phyloP scores from a whole-genome alignment of 805 yeast species.

The Barnettozyma sp. region DNA sequence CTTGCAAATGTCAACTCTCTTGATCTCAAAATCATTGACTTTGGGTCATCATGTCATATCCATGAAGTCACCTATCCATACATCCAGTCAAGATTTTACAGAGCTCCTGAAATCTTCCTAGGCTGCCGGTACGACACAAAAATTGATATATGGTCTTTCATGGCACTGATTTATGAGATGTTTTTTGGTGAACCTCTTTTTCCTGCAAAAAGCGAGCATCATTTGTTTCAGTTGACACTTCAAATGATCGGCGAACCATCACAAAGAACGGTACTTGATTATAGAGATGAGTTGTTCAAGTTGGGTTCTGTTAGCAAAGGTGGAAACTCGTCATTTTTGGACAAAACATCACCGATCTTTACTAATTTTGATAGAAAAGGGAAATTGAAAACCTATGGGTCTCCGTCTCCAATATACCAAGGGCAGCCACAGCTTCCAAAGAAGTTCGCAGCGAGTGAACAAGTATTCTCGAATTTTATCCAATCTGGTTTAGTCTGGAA shows the following conservation, averaged over 20 bases:
- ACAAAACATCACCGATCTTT: conserved; percentile 31
- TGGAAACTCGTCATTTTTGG: conserved; percentile 13
- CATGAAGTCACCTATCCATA: conserved; percentile 71
- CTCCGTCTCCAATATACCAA: conserved; percentile 12
- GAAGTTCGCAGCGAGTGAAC: conserved; percentile 10
- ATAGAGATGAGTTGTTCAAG: conserved; percentile 33
- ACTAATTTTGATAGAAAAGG: conserved; percentile 29
- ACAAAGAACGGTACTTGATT: conserved; percentile 30
- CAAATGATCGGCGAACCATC: conserved; percentile 82
- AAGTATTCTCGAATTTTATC: conserved; percentile 24
- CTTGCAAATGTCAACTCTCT: conserved; percentile 37
- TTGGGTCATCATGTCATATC: conserved; percentile 60
- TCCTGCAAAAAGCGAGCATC: conserved; percentile 78
- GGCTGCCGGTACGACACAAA: conserved; percentile 72
- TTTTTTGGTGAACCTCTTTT: conserved; percentile 79
- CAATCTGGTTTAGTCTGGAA: conserved; percentile 33
- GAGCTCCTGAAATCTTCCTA: conserved; percentile 72
- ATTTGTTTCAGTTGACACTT: conserved; percentile 67
- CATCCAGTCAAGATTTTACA: conserved; percentile 73
- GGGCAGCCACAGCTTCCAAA: conserved; percentile 10
- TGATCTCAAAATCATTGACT: conserved; percentile 66
- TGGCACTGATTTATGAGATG: conserved; percentile 83
- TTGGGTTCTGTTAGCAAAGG: conserved; percentile 30
- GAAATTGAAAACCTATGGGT: conserved; percentile 15
- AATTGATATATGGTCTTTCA: conserved; percentile 90